Percentiles rank a stretch among this genome's conserved stretches.
These are phyloP conservation scores for Prunus davidiana DNA, from an alignment of 306 rosid genomes.

Conservation along the genomic window DNA sequence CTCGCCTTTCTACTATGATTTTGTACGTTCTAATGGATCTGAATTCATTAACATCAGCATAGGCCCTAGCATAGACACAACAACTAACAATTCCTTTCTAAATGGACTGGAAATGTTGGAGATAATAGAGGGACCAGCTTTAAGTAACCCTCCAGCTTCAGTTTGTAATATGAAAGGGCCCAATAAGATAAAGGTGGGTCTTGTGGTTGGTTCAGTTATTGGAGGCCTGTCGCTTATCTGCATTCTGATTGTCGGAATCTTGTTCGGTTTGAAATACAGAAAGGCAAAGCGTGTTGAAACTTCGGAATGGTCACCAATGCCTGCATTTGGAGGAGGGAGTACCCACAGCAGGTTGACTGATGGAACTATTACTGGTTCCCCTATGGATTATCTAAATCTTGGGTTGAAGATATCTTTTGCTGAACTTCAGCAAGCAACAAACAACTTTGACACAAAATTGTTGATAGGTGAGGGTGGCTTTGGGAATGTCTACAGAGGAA, in stretches of 20 bases:
- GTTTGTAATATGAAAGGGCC: background rate
- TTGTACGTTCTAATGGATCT: constrained; percentile 17
- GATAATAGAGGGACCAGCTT: constrained; percentile 5
- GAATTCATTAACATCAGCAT: constrained; percentile 28
- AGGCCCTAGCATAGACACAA: background rate
- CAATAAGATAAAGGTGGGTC: background rate
- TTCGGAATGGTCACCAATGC: constrained; percentile 37
- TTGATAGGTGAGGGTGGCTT: constrained; percentile 50
- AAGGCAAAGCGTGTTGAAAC: constrained; percentile 19
- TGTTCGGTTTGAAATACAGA: constrained; percentile 18
- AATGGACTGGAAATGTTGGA: constrained; percentile 51
- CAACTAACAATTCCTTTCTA: constrained; percentile 11
- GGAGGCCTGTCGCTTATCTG: constrained; percentile 30
- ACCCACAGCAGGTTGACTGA: constrained; percentile 32
- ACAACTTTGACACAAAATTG: constrained; percentile 33
- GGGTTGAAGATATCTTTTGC: constrained; percentile 35
- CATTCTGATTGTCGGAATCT: constrained; percentile 17
- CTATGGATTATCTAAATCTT: constrained; percentile 29
- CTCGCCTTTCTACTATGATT: constrained; percentile 25
- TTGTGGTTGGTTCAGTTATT: constrained; percentile 25
- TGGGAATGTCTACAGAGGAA: constrained; percentile 48
- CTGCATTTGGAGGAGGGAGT: constrained; percentile 38
- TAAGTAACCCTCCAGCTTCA: background rate
- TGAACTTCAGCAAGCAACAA: constrained; percentile 39
- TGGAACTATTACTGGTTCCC: constrained; percentile 20